These are phyloP conservation scores for Ceriops tagal DNA, from an alignment of 345 rosid genomes.

Conservation along the genomic window DNA sequence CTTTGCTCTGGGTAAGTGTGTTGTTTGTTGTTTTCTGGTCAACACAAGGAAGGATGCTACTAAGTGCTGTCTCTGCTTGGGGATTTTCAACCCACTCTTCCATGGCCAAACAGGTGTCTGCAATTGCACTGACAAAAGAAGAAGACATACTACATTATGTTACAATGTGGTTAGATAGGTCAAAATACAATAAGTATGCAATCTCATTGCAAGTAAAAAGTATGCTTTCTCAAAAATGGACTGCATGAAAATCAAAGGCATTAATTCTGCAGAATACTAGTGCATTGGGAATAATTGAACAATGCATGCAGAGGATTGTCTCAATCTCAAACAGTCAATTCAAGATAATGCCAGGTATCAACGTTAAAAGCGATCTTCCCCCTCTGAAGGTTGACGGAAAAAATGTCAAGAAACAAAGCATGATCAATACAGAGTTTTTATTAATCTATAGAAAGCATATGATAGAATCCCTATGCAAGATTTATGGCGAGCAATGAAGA, in stretches of 20 bases:
- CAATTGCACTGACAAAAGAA: conserved; percentile 51
- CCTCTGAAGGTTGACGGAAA: no score
- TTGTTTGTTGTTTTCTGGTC: conserved; percentile 81
- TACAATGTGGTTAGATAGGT: neutral
- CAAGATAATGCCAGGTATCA: no score
- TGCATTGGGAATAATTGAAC: neutral
- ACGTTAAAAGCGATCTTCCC: no score
- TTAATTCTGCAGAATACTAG: neutral
- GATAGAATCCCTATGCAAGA: no score
- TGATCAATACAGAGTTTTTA: no score
- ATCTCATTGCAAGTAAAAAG: neutral
- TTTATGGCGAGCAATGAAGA: no score
- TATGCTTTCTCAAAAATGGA: neutral
- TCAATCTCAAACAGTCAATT: no score
- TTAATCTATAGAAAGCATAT: no score
- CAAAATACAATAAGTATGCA: neutral
- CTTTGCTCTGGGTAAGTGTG: conserved; percentile 84
- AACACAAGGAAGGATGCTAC: conserved; percentile 92
- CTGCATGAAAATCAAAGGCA: neutral
- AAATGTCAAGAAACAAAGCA: no score
- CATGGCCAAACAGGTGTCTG: conserved; percentile 93
- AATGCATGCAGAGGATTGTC: no score
- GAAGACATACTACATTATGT: conserved; percentile 1
- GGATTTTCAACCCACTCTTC: conserved; percentile 92
- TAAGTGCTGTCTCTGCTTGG: conserved; percentile 82